A percentile compares a stretch with the other conserved stretches of the same genome.
phyloP scores from a whole-genome alignment of 371 early-diverging fungal genomes.

The Apophysomyces elegans region DNA sequence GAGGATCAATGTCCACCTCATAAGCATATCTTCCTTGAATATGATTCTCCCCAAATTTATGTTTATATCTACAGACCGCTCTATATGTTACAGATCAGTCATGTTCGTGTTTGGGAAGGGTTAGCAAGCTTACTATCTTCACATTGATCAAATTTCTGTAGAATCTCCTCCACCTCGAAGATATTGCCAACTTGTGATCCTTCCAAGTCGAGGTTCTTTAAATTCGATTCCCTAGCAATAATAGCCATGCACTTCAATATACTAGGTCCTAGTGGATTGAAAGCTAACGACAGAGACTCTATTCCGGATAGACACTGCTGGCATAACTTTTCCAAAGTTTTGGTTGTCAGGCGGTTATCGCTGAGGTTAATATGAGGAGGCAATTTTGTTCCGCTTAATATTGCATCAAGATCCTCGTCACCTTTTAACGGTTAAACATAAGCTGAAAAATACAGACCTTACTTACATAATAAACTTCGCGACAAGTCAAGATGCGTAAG shows the following conservation, averaged over 20 bases:
- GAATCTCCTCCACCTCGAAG: neutral
- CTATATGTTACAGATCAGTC: conserved; percentile 3
- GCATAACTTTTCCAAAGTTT: conserved; percentile 5
- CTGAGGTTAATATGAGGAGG: conserved; percentile 25
- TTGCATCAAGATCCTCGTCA: conserved; percentile 21
- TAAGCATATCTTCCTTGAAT: conserved; percentile 24
- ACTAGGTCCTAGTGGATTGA: conserved; percentile 32
- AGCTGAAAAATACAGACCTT: neutral
- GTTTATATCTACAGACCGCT: neutral
- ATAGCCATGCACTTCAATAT: conserved; percentile 14
- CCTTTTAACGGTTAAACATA: conserved; percentile 16
- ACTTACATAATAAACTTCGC: conserved; percentile 30
- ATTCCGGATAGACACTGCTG: conserved; percentile 8
- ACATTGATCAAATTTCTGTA: neutral
- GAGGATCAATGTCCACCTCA: conserved; percentile 20
- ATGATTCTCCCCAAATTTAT: conserved; percentile 27
- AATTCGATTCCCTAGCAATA: conserved; percentile 15
- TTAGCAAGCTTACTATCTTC: neutral
- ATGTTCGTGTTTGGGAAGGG: neutral
- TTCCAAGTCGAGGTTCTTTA: conserved; percentile 21
- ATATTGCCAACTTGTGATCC: conserved; percentile 23
- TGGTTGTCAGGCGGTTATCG: conserved; percentile 29
- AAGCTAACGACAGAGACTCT: conserved; percentile 16
- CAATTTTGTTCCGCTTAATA: conserved; percentile 17
- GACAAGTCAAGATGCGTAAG: conserved; percentile 29